Evolutionary conservation across 306 rosid species (phyloP), one percentile per base, ranked within the genome.

Genomic region (Crataegus laevigata): DNA sequence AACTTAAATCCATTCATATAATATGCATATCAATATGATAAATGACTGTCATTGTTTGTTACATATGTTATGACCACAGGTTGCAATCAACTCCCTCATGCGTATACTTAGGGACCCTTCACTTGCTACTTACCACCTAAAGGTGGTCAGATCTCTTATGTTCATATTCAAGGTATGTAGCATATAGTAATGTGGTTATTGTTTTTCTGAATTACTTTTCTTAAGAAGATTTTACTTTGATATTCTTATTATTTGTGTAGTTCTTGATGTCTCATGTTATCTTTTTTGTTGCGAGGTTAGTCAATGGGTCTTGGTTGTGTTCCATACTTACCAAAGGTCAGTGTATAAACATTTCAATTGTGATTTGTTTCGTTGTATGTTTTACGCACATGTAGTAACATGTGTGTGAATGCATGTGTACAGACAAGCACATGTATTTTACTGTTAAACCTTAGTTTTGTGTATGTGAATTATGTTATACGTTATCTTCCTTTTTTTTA

Each of bases 31-130:
- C 47, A 67, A 17, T 40, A 38, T 17, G 4, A 65, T 24, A 4
- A 10, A 6, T 36, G 26, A 67, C 4, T 28, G 13, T 15, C 4
- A n/a, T 40, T 2, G 6, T 10, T 36, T 57, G n/a, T 26, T 38
- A 62, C 11, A 43, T 30, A 54, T 34, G 36, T 29, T 65, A 25
- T 75, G 70, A 68, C 70, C 82, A 68, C 78, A 94, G 99, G 99
- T 94, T 85, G 96, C 99, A 0, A 94, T 94, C 81, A 94, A 90
- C 85, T 94, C 97, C 72, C 99, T 94, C 65, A 89, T 94, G 93
- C 94, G 97, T 75, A 94, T 94, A 85, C 87, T 94, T 81, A 90
- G 99, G 85, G 99, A 94, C 77, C 96, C 99, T 64, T 94, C 97
- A 25, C 97, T 94, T 81, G 93, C 91, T 76, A 94, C 85, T 81